These are phyloP conservation scores for Nitzschia palea DNA, from an alignment of 108 stramenopile genomes.

Conservation along the genomic window DNA sequence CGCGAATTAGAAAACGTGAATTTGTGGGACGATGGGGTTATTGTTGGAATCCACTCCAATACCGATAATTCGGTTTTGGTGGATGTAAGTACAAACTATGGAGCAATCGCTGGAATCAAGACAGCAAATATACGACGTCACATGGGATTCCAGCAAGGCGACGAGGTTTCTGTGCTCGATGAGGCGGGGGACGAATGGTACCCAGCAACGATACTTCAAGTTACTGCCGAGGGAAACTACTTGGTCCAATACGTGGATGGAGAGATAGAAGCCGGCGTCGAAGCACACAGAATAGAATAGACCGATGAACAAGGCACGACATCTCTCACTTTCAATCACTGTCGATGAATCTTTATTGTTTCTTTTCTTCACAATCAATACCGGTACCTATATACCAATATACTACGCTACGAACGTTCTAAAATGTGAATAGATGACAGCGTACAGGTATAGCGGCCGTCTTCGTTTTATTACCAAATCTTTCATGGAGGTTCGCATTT, in stretches of 20 bases:
- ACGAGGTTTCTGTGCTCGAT: slow-evolving; percentile 17
- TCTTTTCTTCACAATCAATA: too few species aligned
- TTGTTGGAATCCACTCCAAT: not conserved
- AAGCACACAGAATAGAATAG: too few species aligned
- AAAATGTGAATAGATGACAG: too few species aligned
- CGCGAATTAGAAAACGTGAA: not conserved
- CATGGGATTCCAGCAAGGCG: not conserved
- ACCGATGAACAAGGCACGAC: too few species aligned
- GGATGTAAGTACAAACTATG: not conserved
- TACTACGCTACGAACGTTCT: too few species aligned
- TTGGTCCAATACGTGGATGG: slow-evolving; percentile 39
- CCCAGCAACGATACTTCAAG: slow-evolving; percentile 35
- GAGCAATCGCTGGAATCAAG: not conserved
- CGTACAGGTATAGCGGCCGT: too few species aligned
- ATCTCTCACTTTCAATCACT: too few species aligned
- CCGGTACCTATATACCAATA: too few species aligned
- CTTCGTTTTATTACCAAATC: too few species aligned
- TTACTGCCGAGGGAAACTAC: slow-evolving; percentile 45
- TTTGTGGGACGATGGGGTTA: not conserved
- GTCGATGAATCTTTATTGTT: too few species aligned
- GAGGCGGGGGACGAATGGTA: slow-evolving; percentile 29
- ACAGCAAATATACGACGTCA: not conserved
- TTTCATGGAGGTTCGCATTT: too few species aligned
- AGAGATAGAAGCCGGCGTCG: slow-evolving; percentile 11
- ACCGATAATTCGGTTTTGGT: not conserved